Percentiles rank a stretch among this genome's conserved stretches.
phyloP scores from a whole-genome alignment of 371 early-diverging fungal genomes.

The Zychaea mexicana region DNA sequence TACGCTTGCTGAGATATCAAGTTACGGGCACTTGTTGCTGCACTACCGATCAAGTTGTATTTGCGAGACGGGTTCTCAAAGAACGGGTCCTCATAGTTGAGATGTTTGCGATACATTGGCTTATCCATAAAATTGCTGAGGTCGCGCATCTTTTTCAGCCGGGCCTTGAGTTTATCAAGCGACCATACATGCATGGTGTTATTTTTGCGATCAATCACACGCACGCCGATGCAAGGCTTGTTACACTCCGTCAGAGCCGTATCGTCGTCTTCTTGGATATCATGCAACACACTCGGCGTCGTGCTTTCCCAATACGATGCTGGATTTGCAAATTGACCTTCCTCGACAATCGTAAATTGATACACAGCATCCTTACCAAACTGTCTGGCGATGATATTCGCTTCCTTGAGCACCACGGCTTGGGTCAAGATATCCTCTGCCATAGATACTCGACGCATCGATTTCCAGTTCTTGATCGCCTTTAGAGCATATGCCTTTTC shows the following conservation, averaged over 20 bases:
- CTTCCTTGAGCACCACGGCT: conserved; percentile 81
- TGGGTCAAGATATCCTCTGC: conserved; percentile 73
- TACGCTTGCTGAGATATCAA: conserved; percentile 54
- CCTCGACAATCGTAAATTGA: conserved; percentile 77
- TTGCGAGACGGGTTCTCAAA: conserved; percentile 67
- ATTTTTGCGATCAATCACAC: conserved; percentile 75
- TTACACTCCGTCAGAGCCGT: conserved; percentile 44
- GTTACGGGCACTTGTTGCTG: conserved; percentile 51
- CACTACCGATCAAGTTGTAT: conserved; percentile 69
- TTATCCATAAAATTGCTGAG: conserved; percentile 75
- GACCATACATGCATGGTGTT: conserved; percentile 78
- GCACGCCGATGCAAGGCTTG: conserved; percentile 68
- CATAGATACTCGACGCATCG: conserved; percentile 68
- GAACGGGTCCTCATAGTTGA: conserved; percentile 80
- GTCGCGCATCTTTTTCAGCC: conserved; percentile 79
- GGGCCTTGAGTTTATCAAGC: conserved; percentile 63
- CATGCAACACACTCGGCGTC: conserved; percentile 42
- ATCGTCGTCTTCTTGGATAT: conserved; percentile 60
- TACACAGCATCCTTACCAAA: conserved; percentile 77
- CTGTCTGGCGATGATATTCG: conserved; percentile 84
- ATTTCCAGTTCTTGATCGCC: conserved; percentile 61
- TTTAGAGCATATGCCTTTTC: conserved; percentile 55
- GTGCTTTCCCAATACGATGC: conserved; percentile 67
- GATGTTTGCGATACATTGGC: conserved; percentile 71
- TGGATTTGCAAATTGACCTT: conserved; percentile 53